Percentiles rank a stretch among this genome's conserved stretches.
Conservation (phyloP, 371 early-diverging fungal genomes). For the Phascolomyces articulosus region DNA sequence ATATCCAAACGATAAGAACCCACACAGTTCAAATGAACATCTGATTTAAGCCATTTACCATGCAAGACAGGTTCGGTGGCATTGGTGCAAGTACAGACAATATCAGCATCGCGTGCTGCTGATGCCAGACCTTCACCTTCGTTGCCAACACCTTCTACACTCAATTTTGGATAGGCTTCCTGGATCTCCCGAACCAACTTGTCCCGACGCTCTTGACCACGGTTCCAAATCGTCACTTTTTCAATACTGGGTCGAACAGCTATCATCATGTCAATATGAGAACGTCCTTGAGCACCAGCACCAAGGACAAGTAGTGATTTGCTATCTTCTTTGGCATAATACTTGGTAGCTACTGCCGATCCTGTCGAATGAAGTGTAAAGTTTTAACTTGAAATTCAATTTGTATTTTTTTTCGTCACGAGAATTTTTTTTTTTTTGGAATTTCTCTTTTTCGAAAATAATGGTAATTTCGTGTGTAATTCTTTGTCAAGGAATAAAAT, state of each 20-base stretch:
- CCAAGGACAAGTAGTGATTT: constrained; percentile 59
- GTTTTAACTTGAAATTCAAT: too few species aligned
- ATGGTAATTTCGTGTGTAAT: too few species aligned
- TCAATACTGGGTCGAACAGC: constrained; percentile 48
- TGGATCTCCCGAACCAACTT: constrained; percentile 38
- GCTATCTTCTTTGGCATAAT: constrained; percentile 33
- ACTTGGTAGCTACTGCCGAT: constrained; percentile 60
- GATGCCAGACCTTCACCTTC: constrained; percentile 34
- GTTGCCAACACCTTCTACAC: constrained; percentile 28
- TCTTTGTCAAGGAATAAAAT: too few species aligned
- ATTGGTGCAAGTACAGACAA: constrained; percentile 67
- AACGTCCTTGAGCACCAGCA: constrained; percentile 62
- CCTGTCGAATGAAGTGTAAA: constrained; percentile 33
- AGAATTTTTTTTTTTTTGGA: background rate
- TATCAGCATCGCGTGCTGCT: constrained; percentile 52
- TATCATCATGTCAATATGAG: constrained; percentile 60
- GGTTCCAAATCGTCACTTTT: constrained; percentile 54
- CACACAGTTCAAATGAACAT: constrained; percentile 62
- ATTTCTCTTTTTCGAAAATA: too few species aligned
- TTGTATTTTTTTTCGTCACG: background rate
- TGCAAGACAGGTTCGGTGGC: constrained; percentile 48
- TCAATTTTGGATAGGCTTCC: constrained; percentile 27
- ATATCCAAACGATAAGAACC: constrained; percentile 63
- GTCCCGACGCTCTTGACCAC: constrained; percentile 46
- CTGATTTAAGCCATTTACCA: constrained; percentile 54